Evolutionary conservation across 768 basidiomycete species (phyloP).

Genomic region (Clitopilus passeckerianus): DNA sequence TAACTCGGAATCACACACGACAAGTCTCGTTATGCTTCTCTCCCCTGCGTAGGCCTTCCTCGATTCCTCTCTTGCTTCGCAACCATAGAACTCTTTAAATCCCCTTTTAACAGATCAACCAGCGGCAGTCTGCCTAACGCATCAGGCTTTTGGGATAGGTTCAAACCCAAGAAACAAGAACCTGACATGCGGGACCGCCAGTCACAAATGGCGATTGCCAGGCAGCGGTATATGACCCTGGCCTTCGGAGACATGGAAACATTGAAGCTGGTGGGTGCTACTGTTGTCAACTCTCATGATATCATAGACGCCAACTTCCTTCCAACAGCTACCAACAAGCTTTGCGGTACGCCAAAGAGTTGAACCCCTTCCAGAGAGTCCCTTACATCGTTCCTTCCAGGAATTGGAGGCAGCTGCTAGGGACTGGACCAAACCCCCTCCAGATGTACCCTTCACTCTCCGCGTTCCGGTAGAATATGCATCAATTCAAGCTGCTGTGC

Average conservation of each 20-base stretch:
- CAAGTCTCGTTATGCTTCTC: conserved; percentile 55
- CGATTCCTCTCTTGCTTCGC: conserved; percentile 21
- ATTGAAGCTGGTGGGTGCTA: conserved; percentile 54
- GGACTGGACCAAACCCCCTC: conserved; percentile 85
- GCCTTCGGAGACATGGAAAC: conserved; percentile 86
- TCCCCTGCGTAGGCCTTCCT: conserved; percentile 66
- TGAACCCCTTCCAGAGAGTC: background rate
- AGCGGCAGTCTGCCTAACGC: conserved; percentile 54
- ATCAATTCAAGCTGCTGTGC: conserved; percentile 76
- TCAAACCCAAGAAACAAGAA: conserved; percentile 71
- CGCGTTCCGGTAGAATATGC: conserved; percentile 87
- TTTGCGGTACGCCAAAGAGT: conserved; percentile 48
- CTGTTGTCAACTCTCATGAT: conserved; percentile 6
- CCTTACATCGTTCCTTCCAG: conserved; percentile 27
- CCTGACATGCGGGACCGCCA: conserved; percentile 49
- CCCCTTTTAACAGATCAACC: conserved; percentile 50
- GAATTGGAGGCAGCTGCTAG: conserved; percentile 77
- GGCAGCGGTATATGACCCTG: conserved; percentile 76
- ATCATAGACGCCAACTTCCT: conserved; percentile 4
- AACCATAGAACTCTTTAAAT: conserved; percentile 16
- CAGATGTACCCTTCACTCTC: conserved; percentile 68
- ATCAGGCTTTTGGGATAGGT: conserved; percentile 54
- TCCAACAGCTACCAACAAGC: conserved; percentile 59
- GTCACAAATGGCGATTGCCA: conserved; percentile 62
- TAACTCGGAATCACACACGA: conserved; percentile 15